Conservation (phyloP, 495 filamentous ascomycete genomes). For the Xeromyces bisporus region DNA sequence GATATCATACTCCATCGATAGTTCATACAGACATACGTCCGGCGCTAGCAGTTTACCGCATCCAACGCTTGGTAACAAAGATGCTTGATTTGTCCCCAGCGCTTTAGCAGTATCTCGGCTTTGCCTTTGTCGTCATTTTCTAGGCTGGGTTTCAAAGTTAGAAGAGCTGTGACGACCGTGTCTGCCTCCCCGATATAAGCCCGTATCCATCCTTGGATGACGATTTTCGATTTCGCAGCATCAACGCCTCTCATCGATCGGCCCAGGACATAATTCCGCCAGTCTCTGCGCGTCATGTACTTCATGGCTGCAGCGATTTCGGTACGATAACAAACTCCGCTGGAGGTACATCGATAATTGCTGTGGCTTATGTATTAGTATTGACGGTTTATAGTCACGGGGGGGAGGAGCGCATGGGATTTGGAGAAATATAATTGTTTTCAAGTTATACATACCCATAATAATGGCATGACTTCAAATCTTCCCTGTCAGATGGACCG, state of each 20-base stretch:
- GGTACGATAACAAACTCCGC: constrained; percentile 52
- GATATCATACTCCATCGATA: no score
- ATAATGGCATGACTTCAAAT: constrained; percentile 41
- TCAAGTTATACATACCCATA: constrained; percentile 44
- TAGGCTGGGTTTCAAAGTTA: constrained; percentile 13
- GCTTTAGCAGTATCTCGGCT: constrained; percentile 22
- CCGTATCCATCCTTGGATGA: constrained; percentile 25
- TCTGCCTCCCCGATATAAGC: constrained; percentile 22
- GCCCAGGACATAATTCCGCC: constrained; percentile 30
- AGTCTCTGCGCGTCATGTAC: constrained; percentile 28
- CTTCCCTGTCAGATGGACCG: constrained; percentile 24
- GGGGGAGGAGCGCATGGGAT: constrained; percentile 1
- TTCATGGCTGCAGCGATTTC: constrained; percentile 46
- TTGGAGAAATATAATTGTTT: constrained; percentile 3
- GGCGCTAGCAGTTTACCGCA: constrained; percentile 9
- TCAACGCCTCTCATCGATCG: constrained; percentile 18
- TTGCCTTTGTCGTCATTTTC: constrained; percentile 10
- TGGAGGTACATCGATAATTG: constrained; percentile 44
- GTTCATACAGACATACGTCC: no score
- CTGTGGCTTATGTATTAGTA: no score
- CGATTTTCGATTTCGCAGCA: constrained; percentile 13
- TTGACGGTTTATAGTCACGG: constrained; percentile 3
- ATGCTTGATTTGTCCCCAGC: constrained; percentile 35
- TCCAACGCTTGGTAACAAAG: constrained; percentile 20
- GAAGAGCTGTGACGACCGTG: constrained; percentile 16